These are phyloP conservation scores for Pisolithus microcarpus DNA, from an alignment of 768 basidiomycete genomes.

Conservation along the genomic window DNA sequence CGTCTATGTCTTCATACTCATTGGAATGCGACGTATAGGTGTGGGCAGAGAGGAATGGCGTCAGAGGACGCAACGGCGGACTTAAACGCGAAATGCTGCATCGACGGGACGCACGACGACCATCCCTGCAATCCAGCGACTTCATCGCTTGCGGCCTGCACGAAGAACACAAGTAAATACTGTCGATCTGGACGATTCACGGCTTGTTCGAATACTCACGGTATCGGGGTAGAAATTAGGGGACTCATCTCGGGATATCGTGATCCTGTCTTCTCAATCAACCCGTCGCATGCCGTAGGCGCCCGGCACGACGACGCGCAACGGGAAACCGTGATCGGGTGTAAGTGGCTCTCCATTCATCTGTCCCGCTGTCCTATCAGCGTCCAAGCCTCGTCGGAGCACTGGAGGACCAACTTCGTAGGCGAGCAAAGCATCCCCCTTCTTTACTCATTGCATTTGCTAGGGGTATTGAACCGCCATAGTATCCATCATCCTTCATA, in stretches of 20 bases:
- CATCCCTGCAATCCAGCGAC: slow-evolving; percentile 21
- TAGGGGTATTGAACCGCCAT: slow-evolving; percentile 57
- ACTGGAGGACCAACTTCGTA: slow-evolving; percentile 39
- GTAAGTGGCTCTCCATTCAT: slow-evolving; percentile 59
- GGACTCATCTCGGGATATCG: slow-evolving; percentile 46
- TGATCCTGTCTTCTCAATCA: slow-evolving; percentile 65
- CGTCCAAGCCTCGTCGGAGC: not conserved
- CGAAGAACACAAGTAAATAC: not conserved
- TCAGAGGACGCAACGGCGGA: slow-evolving; percentile 42
- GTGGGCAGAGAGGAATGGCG: too few species aligned
- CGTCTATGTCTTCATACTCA: too few species aligned
- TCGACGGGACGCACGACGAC: slow-evolving; percentile 53
- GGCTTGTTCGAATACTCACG: slow-evolving; percentile 21
- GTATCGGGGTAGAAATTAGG: slow-evolving; percentile 58
- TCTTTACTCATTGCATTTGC: slow-evolving; percentile 40
- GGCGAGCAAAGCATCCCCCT: slow-evolving; percentile 52
- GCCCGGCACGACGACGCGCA: slow-evolving; percentile 65
- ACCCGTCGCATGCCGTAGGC: slow-evolving; percentile 67
- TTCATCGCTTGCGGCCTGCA: slow-evolving; percentile 20
- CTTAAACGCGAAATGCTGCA: slow-evolving; percentile 55
- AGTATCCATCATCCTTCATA: slow-evolving; percentile 44
- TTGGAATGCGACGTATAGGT: too few species aligned
- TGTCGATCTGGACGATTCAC: not conserved
- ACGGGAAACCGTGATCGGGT: slow-evolving; percentile 56
- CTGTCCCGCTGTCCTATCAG: slow-evolving; percentile 23